A percentile compares a stretch with the other conserved stretches of the same genome.
phyloP scores from a whole-genome alignment of 192 early-diverging fungal genomes.

The Geosiphon pyriformis region DNA sequence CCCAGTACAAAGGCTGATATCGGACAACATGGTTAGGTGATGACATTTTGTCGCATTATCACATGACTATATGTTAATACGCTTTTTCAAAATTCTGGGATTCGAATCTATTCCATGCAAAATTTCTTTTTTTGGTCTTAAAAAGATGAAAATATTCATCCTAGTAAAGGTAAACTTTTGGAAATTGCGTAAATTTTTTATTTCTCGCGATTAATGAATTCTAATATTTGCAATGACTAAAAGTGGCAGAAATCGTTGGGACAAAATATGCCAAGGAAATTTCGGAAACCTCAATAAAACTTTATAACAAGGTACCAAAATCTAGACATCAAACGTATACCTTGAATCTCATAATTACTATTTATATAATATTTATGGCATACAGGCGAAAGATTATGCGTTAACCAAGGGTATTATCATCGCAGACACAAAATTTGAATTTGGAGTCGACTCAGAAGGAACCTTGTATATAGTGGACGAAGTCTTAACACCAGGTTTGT shows the following conservation, averaged over 20 bases:
- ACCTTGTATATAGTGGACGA: slow-evolving; percentile 88
- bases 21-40: slow-evolving; percentile 78
- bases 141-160: slow-evolving; percentile 98
- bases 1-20: slow-evolving; percentile 99
- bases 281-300: slow-evolving; percentile 60
- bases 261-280: slow-evolving; percentile 70
- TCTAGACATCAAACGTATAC: no score
- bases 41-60: not conserved
- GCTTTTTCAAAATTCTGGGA: no score
- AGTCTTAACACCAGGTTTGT: slow-evolving; percentile 85
- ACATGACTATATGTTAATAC: no score
- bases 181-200: no score
- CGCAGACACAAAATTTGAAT: slow-evolving; percentile 99
- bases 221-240: not conserved
- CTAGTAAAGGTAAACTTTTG: slow-evolving; percentile 62
- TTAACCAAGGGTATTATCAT: slow-evolving; percentile 86
- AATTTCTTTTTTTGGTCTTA: slow-evolving; percentile 26
- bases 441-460: slow-evolving; percentile 85
- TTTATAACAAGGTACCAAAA: slow-evolving; percentile 84
- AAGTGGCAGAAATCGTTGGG: slow-evolving; percentile 78
- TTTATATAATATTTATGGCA: slow-evolving; percentile 65
- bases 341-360: no score
- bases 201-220: not conserved
- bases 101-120: no score
- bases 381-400: slow-evolving; percentile 79